Percentiles rank a stretch among this genome's conserved stretches.
These are phyloP conservation scores for Boletus tomentosulus DNA, from an alignment of 768 basidiomycete species.

Conservation along the genomic window DNA sequence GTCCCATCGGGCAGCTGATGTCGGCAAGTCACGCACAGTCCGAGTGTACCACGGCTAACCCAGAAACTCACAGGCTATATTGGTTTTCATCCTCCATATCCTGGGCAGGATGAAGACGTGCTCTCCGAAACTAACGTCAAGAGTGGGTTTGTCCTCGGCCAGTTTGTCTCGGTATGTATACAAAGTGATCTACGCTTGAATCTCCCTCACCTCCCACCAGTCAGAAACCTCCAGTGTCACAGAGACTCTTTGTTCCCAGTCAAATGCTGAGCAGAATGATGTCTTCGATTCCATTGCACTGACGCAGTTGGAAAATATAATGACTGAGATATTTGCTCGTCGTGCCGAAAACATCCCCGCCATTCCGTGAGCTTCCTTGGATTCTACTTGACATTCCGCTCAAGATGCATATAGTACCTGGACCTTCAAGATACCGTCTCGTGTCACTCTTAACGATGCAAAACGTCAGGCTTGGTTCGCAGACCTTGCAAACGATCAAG, in stretches of 20 bases:
- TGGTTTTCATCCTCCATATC: conserved; percentile 72
- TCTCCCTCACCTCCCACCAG: conserved; percentile 9
- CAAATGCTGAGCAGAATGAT: conserved; percentile 34
- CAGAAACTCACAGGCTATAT: conserved; percentile 50
- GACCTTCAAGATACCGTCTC: conserved; percentile 75
- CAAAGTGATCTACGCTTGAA: not conserved
- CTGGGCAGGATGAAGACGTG: conserved; percentile 71
- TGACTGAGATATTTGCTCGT: conserved; percentile 70
- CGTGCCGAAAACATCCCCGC: conserved; percentile 51
- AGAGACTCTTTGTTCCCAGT: conserved; percentile 12
- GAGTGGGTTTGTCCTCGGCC: conserved; percentile 54
- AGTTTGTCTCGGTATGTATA: conserved; percentile 54
- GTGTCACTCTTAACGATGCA: conserved; percentile 75
- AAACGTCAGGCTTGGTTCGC: conserved; percentile 81
- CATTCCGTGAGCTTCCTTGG: conserved; percentile 53
- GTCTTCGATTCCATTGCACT: conserved; percentile 51
- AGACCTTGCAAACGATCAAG: conserved; percentile 75
- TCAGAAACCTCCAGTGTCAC: conserved; percentile 18
- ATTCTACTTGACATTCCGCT: not conserved
- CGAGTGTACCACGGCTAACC: not conserved
- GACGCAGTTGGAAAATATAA: conserved; percentile 62
- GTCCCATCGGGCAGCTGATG: conserved; percentile 61
- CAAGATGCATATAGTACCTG: conserved; percentile 37
- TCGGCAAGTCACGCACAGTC: conserved; percentile 43
- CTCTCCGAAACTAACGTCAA: conserved; percentile 62